Evolutionary conservation across 2,329 filamentous ascomycete genomes (phyloP).

Genomic region (Colletotrichum chlorophyti): DNA sequence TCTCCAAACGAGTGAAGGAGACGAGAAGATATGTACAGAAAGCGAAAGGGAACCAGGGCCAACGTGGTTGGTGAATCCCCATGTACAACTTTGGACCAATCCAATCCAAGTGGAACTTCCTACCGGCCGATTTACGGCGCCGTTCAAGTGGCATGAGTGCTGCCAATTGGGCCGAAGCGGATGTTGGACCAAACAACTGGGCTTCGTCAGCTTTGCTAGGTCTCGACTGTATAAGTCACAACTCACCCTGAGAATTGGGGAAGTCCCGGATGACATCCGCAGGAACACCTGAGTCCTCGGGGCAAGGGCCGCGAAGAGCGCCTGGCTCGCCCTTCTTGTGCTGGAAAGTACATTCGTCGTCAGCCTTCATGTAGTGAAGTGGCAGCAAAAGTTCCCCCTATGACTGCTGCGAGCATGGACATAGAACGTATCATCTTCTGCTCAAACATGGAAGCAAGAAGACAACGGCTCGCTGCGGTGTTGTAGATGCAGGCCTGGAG

Average conservation of each 20-base stretch:
- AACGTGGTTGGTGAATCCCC: no score
- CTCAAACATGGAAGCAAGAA: no score
- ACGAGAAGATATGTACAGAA: conserved; percentile 17
- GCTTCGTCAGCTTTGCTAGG: no score
- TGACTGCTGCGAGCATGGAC: no score
- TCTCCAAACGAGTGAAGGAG: not conserved
- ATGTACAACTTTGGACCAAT: not conserved
- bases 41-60: not conserved
- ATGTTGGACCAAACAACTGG: conserved; percentile 59
- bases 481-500: no score
- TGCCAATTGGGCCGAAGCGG: conserved; percentile 54
- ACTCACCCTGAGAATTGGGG: conserved; percentile 44
- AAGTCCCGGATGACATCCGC: conserved; percentile 46
- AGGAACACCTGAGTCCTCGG: conserved; percentile 51
- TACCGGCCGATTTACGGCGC: not conserved
- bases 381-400: no score
- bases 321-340: conserved; percentile 48
- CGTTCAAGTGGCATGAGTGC: conserved; percentile 37
- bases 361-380: no score
- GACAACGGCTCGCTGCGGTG: no score
- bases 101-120: not conserved
- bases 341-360: no score
- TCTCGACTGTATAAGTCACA: no score
- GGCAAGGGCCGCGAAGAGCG: conserved; percentile 53
- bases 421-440: no score